Percentiles rank a stretch among this genome's conserved stretches.
Conservation (phyloP, 2,329 filamentous ascomycete species). For the Pyricularia grisea region DNA sequence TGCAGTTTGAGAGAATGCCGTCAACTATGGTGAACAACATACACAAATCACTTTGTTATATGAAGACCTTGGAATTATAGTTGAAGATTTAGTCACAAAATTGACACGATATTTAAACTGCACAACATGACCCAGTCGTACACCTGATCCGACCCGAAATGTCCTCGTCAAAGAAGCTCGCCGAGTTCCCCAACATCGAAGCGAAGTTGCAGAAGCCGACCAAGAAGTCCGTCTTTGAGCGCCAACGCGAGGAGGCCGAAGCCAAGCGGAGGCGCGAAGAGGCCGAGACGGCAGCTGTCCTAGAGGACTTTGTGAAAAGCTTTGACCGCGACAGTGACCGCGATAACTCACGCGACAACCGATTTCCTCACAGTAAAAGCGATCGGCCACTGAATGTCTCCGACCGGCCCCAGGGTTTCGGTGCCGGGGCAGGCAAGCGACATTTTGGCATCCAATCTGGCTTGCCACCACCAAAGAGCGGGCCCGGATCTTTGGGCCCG, state of each 20-base stretch:
- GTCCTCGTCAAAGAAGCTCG: slow-evolving; percentile 37
- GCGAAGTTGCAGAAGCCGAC: slow-evolving; percentile 70
- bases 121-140: neutral
- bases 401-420: slow-evolving; percentile 18
- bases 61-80: neutral
- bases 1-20: no score
- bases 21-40: no score
- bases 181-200: slow-evolving; percentile 61
- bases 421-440: slow-evolving; percentile 36
- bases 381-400: slow-evolving; percentile 21
- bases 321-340: slow-evolving; percentile 55
- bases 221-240: slow-evolving; percentile 82
- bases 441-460: slow-evolving; percentile 53
- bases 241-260: slow-evolving; percentile 80
- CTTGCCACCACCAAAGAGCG: slow-evolving; percentile 43
- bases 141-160: slow-evolving; percentile 23
- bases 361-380: slow-evolving; percentile 11
- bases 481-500: slow-evolving; percentile 53
- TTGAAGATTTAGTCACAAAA: neutral
- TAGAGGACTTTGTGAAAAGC: slow-evolving; percentile 79
- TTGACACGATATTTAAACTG: neutral
- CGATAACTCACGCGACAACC: slow-evolving; percentile 17
- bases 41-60: neutral
- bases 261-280: slow-evolving; percentile 78
- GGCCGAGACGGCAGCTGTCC: slow-evolving; percentile 78